Conservation (phyloP, 2,329 filamentous ascomycete genomes). For the Aureobasidium sp. region DNA sequence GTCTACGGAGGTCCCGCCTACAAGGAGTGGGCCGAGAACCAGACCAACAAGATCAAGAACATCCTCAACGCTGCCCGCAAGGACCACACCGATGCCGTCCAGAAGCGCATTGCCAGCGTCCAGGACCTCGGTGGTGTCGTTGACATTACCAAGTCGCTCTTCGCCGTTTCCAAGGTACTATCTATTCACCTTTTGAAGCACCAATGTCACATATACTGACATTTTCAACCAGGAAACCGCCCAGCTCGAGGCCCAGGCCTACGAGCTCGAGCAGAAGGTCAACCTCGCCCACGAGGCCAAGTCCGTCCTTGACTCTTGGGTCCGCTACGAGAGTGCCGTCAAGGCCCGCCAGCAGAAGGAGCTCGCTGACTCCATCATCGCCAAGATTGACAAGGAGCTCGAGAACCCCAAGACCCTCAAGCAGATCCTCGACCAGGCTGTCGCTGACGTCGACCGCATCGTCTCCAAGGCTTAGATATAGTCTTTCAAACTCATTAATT, state of each 20-base stretch:
- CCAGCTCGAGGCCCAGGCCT: conserved; percentile 88
- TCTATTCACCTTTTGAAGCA: not conserved
- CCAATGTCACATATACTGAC: not conserved
- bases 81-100: conserved; percentile 93
- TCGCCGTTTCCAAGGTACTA: conserved; percentile 91
- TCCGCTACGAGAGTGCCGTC: conserved; percentile 96
- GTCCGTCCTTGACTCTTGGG: conserved; percentile 93
- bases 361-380: conserved; percentile 83
- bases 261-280: conserved; percentile 94
- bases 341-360: conserved; percentile 98
- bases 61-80: conserved; percentile 90
- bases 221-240: conserved; percentile 72
- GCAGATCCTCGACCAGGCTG: conserved; percentile 96
- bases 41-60: conserved; percentile 86
- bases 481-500: not conserved
- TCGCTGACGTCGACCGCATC: conserved; percentile 77
- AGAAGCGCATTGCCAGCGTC: conserved; percentile 87
- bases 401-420: conserved; percentile 96
- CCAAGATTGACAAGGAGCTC: conserved; percentile 98
- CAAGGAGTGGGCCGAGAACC: conserved; percentile 80
- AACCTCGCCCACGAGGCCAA: conserved; percentile 89
- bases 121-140: conserved; percentile 91
- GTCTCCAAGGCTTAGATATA: conserved; percentile 10
- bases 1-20: conserved; percentile 92
- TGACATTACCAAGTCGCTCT: conserved; percentile 93